Evolutionary conservation across 2,329 filamentous ascomycete species (phyloP).

Genomic region (Exophiala dermatitidis): DNA sequence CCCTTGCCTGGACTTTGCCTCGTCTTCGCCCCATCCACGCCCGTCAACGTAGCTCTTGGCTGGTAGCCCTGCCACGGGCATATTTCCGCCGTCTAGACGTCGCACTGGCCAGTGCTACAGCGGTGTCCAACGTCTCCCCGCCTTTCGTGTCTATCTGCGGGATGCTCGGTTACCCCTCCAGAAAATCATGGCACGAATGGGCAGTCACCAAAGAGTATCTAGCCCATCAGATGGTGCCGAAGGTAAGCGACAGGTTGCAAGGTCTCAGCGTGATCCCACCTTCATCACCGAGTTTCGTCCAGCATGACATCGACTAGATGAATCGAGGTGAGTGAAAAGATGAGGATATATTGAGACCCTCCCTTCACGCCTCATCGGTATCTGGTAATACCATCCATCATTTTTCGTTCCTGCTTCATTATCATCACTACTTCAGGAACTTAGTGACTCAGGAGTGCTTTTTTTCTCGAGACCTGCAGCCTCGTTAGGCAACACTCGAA

Average conservation of each 20-base stretch:
- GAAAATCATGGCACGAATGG: no score
- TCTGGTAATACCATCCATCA: no score
- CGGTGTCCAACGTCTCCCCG: neutral
- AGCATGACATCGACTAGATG: neutral
- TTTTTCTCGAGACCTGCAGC: no score
- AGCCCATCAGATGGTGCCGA: neutral
- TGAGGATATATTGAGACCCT: slow-evolving; percentile 3
- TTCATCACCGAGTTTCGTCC: slow-evolving; percentile 8
- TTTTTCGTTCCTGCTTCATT: no score
- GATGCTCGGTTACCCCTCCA: neutral
- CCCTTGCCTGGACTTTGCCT: no score
- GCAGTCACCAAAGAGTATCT: no score
- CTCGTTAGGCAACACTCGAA: no score
- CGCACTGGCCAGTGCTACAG: neutral
- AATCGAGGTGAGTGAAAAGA: neutral
- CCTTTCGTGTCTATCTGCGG: neutral
- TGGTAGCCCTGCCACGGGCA: neutral
- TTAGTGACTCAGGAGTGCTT: no score
- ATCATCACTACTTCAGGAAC: no score
- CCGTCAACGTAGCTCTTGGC: neutral
- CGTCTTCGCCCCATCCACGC: no score
- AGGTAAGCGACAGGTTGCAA: slow-evolving; percentile 5
- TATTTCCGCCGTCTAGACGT: neutral
- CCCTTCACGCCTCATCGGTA: no score
- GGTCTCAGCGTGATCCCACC: neutral